Percentiles rank a stretch among this genome's conserved stretches.
Conservation (phyloP, 495 filamentous ascomycete genomes). For the Oleoguttula mirabilis region DNA sequence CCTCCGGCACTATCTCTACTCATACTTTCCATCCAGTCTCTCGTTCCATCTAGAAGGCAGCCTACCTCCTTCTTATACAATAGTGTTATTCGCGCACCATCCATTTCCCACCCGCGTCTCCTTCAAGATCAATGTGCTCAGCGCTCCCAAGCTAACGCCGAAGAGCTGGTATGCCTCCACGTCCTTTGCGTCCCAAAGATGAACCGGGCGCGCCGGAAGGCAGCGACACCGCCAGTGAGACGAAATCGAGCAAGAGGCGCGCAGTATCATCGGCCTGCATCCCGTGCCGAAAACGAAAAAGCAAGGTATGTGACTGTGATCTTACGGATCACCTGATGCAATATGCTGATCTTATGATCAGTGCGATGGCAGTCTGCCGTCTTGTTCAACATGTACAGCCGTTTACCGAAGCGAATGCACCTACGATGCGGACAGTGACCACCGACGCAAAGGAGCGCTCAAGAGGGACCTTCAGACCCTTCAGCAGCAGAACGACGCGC, state of each 20-base stretch:
- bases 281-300: constrained; percentile 43
- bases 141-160: too few species aligned
- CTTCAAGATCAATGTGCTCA: too few species aligned
- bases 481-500: constrained; percentile 27
- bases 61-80: too few species aligned
- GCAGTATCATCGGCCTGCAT: constrained; percentile 44
- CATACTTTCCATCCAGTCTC: too few species aligned
- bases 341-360: constrained; percentile 21
- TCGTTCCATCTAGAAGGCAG: too few species aligned
- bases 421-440: constrained; percentile 38
- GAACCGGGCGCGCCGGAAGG: constrained; percentile 9
- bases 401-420: constrained; percentile 38
- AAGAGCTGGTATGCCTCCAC: constrained; percentile 23
- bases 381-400: constrained; percentile 39
- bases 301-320: constrained; percentile 42
- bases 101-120: too few species aligned
- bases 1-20: too few species aligned
- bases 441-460: constrained; percentile 32
- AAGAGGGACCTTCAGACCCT: constrained; percentile 31
- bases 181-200: constrained; percentile 14
- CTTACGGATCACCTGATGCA: too few species aligned
- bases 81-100: too few species aligned
- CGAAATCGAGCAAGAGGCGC: constrained; percentile 27
- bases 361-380: constrained; percentile 39
- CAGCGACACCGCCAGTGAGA: background rate